These are phyloP conservation scores for Aspergillus fumigatiaffinis DNA, from an alignment of 2,329 filamentous ascomycete genomes.

Conservation along the genomic window DNA sequence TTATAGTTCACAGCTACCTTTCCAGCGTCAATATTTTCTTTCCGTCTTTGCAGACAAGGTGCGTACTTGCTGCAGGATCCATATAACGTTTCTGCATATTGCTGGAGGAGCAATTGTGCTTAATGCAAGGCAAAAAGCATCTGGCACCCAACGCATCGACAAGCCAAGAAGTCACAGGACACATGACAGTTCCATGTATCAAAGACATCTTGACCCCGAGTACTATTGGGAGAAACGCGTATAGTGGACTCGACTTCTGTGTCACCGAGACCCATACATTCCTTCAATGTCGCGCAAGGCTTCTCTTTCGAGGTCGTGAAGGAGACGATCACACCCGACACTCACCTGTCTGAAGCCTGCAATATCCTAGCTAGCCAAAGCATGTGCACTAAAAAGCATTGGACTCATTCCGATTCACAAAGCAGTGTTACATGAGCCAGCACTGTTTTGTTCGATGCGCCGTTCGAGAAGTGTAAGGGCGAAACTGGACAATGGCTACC, in stretches of 20 bases:
- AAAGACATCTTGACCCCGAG: not conserved
- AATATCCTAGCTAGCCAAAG: not conserved
- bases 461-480: not conserved
- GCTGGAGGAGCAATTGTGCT: not conserved
- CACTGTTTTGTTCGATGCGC: not conserved
- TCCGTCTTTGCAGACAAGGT: not conserved
- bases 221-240: not conserved
- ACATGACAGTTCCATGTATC: not conserved
- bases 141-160: not conserved
- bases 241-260: not conserved
- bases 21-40: not conserved
- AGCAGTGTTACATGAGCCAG: not conserved
- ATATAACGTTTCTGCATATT: not conserved
- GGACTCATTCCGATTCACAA: not conserved
- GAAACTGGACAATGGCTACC: not conserved
- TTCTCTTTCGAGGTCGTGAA: not conserved
- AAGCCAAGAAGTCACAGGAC: not conserved
- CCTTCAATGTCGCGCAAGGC: not conserved
- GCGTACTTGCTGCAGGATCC: not conserved
- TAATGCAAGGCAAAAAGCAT: not conserved
- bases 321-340: not conserved
- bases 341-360: not conserved
- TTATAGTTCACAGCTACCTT: not conserved
- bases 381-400: not conserved
- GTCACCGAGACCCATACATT: not conserved